Percentiles rank a stretch among this genome's conserved stretches.
Conservation (phyloP, 495 filamentous ascomycete genomes). For the Platismatia glauca region DNA sequence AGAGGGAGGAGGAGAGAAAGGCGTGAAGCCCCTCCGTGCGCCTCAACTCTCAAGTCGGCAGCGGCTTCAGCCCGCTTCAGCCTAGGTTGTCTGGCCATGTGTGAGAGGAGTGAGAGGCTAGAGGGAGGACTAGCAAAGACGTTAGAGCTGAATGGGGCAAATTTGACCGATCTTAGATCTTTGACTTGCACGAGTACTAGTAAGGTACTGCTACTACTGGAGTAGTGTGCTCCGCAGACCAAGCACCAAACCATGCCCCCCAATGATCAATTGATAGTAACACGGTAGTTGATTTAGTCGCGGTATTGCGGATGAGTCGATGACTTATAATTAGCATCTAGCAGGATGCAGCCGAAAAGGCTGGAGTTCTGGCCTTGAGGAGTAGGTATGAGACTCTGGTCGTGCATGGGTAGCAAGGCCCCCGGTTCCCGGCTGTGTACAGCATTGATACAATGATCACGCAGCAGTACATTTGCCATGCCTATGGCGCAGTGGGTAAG, state of each 20-base stretch:
- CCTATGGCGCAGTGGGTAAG: too few species aligned
- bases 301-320: not conserved
- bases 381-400: too few species aligned
- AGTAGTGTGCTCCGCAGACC: not conserved
- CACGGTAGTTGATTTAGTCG: not conserved
- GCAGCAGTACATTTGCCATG: too few species aligned
- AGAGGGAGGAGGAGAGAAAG: not conserved
- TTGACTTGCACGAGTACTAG: not conserved
- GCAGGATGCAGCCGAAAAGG: not conserved
- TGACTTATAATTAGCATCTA: too few species aligned
- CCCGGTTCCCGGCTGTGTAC: too few species aligned
- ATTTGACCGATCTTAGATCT: not conserved
- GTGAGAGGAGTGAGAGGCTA: too few species aligned
- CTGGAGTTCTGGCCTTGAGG: too few species aligned
- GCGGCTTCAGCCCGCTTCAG: not conserved
- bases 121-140: not conserved
- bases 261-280: too few species aligned
- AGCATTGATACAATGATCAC: too few species aligned
- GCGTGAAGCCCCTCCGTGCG: not conserved
- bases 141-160: not conserved
- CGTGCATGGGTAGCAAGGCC: too few species aligned
- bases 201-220: too few species aligned
- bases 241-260: not conserved
- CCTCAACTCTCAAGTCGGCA: conserved; percentile 1
- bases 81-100: not conserved